Conservation (phyloP, 2,329 filamentous ascomycete species). For the Colletotrichum orchidophilum region DNA sequence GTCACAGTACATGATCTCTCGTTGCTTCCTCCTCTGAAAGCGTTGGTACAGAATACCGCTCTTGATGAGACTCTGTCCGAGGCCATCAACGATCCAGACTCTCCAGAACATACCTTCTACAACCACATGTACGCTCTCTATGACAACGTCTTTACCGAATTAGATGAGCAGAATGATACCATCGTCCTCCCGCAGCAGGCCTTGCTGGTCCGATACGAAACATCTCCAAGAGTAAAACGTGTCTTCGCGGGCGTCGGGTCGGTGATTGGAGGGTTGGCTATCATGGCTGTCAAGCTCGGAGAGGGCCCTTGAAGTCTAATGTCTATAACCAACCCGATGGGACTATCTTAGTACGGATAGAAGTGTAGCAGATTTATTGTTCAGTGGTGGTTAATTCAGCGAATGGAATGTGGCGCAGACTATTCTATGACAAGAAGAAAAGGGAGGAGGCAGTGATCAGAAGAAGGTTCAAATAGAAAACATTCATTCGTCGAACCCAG, state of each 20-base stretch:
- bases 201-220: background rate
- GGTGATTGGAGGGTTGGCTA: no score
- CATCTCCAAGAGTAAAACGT: background rate
- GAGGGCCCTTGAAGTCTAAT: no score
- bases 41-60: background rate
- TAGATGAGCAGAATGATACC: background rate
- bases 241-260: background rate
- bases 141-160: background rate
- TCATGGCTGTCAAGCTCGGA: no score
- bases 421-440: no score
- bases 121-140: background rate
- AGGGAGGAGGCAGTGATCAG: no score
- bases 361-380: no score
- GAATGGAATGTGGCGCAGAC: no score
- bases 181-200: background rate
- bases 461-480: no score
- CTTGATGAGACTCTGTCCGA: background rate
- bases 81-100: background rate
- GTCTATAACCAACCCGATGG: no score
- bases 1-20: background rate
- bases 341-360: no score
- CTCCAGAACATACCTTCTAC: background rate
- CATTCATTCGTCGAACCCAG: no score
- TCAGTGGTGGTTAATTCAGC: no score
- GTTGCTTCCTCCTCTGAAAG: background rate